Conservation (phyloP, 306 rosid species). For the Lagenaria siceraria region DNA sequence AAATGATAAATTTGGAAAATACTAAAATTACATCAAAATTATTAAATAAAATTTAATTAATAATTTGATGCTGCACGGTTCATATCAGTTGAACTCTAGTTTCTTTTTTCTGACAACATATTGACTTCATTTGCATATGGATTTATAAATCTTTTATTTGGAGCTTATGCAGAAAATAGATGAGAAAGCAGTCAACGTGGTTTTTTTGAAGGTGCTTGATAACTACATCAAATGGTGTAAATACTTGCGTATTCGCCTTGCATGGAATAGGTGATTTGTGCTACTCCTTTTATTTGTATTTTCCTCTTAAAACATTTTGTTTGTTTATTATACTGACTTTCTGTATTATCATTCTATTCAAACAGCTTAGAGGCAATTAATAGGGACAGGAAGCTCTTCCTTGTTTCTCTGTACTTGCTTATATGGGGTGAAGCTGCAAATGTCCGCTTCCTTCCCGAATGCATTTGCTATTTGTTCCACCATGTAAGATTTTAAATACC, state of each 20-base stretch:
- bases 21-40: too few relatives aligned
- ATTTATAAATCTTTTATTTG: background rate
- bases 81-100: too few relatives aligned
- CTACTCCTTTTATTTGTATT: slow-evolving; percentile 9
- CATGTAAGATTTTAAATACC: slow-evolving; percentile 37
- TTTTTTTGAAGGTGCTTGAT: slow-evolving; percentile 75
- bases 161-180: slow-evolving; percentile 58
- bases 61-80: too few relatives aligned
- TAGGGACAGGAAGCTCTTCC: slow-evolving; percentile 73
- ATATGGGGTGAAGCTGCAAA: slow-evolving; percentile 99
- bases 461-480: slow-evolving; percentile 94
- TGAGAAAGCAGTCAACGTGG: slow-evolving; percentile 71
- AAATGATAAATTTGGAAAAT: too few relatives aligned
- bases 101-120: background rate
- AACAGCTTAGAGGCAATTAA: slow-evolving; percentile 83
- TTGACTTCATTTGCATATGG: background rate
- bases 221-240: slow-evolving; percentile 87
- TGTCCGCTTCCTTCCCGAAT: slow-evolving; percentile 96
- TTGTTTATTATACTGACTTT: slow-evolving; percentile 16
- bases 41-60: too few relatives aligned
- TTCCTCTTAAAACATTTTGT: slow-evolving; percentile 8
- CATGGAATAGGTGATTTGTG: slow-evolving; percentile 73
- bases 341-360: slow-evolving; percentile 10
- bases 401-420: slow-evolving; percentile 77
- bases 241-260: slow-evolving; percentile 72